Evolutionary conservation across 1,139 yeast species (phyloP).

Genomic region (Candida labiduridarum): DNA sequence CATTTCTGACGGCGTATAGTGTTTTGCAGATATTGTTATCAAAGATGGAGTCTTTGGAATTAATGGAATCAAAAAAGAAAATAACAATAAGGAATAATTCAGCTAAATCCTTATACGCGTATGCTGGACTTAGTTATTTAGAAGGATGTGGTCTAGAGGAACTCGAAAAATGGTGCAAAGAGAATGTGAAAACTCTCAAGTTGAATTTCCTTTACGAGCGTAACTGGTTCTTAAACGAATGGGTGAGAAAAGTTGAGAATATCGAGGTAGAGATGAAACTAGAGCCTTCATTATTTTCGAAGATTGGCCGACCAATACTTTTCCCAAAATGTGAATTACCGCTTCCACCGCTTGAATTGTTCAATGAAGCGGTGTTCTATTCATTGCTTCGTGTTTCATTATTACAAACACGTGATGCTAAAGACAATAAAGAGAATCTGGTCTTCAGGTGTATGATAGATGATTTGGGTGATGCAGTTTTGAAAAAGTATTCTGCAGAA

Average conservation of each 20-base stretch:
- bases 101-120: neutral
- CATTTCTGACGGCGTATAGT: neutral
- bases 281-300: constrained; percentile 4
- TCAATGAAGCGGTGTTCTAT: neutral
- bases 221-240: neutral
- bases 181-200: neutral
- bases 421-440: neutral
- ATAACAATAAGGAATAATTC: neutral
- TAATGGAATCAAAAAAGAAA: neutral
- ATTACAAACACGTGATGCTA: neutral
- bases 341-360: constrained; percentile 8
- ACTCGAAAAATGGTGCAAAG: neutral
- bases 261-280: neutral
- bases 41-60: neutral
- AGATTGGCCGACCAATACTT: neutral
- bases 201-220: constrained; percentile 6
- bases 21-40: neutral
- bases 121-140: constrained; percentile 1
- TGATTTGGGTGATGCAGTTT: constrained; percentile 18
- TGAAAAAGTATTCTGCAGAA: constrained; percentile 15
- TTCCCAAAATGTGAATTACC: constrained; percentile 1
- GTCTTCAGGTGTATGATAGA: constrained; percentile 11
- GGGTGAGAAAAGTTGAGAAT: neutral
- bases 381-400: neutral
- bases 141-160: neutral